Percentiles rank a stretch among this genome's conserved stretches.
phyloP scores from a whole-genome alignment of 495 filamentous ascomycete genomes.

The Penicillium daleae region DNA sequence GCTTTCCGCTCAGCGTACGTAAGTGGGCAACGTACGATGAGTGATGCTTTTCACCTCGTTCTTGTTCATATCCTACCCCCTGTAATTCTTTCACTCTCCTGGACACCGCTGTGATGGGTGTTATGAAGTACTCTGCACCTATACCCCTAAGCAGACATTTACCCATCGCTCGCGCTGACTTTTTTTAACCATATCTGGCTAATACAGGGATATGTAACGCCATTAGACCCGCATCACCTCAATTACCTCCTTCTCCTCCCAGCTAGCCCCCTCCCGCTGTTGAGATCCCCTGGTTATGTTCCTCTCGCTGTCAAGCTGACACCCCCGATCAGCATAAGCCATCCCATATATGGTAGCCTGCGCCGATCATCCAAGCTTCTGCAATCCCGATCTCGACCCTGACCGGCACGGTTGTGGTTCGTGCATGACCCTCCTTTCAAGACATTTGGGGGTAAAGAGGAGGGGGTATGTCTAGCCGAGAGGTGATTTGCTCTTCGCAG shows the following conservation, averaged over 20 bases:
- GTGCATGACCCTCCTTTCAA: conserved; percentile 10
- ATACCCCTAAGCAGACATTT: not conserved
- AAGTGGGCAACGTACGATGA: conserved; percentile 22
- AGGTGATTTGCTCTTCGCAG: conserved; percentile 23
- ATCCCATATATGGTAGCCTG: conserved; percentile 10
- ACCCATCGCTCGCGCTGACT: not conserved
- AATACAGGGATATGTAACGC: no score
- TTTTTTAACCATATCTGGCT: not conserved
- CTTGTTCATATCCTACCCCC: not conserved
- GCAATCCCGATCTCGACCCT: conserved; percentile 21
- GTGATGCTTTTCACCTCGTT: not conserved
- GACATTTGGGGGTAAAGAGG: not conserved
- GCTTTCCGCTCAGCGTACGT: conserved; percentile 29
- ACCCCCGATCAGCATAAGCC: not conserved
- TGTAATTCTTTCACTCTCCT: not conserved
- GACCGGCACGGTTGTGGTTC: conserved; percentile 3
- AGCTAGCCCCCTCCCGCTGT: not conserved
- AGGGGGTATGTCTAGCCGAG: conserved; percentile 25
- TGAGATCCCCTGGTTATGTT: not conserved
- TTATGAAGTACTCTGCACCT: not conserved
- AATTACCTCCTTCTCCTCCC: not conserved
- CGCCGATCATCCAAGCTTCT: conserved; percentile 31
- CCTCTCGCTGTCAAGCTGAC: not conserved
- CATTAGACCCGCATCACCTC: not conserved
- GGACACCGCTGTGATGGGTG: not conserved